Evolutionary conservation across 2,329 filamentous ascomycete genomes (phyloP), one percentile per base, ranked within the genome.

Genomic region (Grosmannia serpens): DNA sequence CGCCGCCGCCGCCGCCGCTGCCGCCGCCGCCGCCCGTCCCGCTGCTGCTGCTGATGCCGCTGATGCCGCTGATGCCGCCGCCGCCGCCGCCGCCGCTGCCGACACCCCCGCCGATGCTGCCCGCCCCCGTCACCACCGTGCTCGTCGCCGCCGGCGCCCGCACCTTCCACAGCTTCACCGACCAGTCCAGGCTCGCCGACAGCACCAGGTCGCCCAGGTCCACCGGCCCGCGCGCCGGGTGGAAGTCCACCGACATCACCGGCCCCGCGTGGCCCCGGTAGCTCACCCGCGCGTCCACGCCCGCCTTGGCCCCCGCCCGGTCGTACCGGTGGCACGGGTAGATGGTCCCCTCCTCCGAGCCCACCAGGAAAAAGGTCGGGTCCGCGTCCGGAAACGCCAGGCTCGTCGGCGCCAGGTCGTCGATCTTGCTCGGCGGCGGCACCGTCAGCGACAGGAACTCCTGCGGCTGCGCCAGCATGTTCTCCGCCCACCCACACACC

Each of bases 321-420:
- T 99, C 94, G 74, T 99, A 99, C 62, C 94, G 83, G 71, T 99
- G 94, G 69, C 95, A 96, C 0, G 94, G 91, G 72, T 94, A 96
- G 63, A 99, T 96, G 53, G 87, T 87, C 55, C 95, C 95, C 76
- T 99, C 94, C 75, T 99, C 94, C 31, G 91, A 96, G 47, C 95
- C 94, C 38, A 96, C 88, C 4, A 99, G 84, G 78, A 99, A 99
- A 72, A 96, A 97, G 0, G 94, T 99, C 3, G 94, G 94, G 67
- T 99, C 95, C 0, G 91, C 88, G 67, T 92, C 85, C 0, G 94
- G 94, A 74, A 99, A 99, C 20, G 90, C 89, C 74, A 99, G 88
- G 71, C 89, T 95, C 0, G 90, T 96, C 2, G 95, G 94, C 58
- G 91, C 91, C 55, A 99, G 85, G 67, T 99, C 94, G 72, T 99